These are phyloP conservation scores for Podochytrium sp. DNA, from an alignment of 192 early-diverging fungal species.

Conservation along the genomic window DNA sequence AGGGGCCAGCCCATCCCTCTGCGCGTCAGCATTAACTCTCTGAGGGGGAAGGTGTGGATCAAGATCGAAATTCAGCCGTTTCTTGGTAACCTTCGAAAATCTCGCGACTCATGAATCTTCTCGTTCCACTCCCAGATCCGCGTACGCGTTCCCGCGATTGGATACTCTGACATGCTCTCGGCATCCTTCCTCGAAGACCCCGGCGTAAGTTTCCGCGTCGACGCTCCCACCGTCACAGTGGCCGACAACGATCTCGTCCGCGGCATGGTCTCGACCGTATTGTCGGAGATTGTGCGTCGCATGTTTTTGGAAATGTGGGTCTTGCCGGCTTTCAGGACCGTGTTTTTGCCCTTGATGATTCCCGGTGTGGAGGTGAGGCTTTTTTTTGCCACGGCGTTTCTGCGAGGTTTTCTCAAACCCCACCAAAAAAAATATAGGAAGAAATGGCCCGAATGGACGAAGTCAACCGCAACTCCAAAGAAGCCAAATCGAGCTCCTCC, in stretches of 20 bases:
- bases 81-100: background rate
- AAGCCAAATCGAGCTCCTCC: background rate
- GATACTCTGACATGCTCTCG: conserved; percentile 53
- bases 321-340: conserved; percentile 54
- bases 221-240: conserved; percentile 49
- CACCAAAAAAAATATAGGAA: conserved; percentile 13
- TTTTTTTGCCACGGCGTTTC: background rate
- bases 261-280: conserved; percentile 51
- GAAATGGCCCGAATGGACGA: conserved; percentile 33
- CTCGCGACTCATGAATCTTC: too few relatives aligned
- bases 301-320: conserved; percentile 64
- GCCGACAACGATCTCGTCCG: conserved; percentile 51
- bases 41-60: conserved; percentile 45
- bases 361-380: conserved; percentile 42
- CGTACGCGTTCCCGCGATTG: conserved; percentile 47
- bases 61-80: background rate
- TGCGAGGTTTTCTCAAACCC: background rate
- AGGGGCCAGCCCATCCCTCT: conserved; percentile 51
- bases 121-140: conserved; percentile 39
- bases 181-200: conserved; percentile 60
- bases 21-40: conserved; percentile 42
- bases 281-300: conserved; percentile 46
- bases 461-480: conserved; percentile 17
- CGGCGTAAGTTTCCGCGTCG: conserved; percentile 53
- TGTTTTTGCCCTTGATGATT: conserved; percentile 59